Percentiles rank a stretch among this genome's conserved stretches.
Conservation (phyloP, 2,329 filamentous ascomycete species). For the Byssothecium circinans region DNA sequence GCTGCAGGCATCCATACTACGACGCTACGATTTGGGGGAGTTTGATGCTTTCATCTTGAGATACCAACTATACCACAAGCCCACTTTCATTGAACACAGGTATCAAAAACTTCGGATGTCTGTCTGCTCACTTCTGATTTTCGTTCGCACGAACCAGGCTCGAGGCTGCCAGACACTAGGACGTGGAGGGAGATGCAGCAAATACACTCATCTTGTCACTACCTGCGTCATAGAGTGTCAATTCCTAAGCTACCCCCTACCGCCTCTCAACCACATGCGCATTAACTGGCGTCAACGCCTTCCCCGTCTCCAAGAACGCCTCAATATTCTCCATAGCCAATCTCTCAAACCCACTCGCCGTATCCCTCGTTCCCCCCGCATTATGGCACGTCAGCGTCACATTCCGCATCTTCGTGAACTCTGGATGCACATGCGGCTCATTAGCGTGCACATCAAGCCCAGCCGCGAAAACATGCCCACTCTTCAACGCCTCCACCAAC, state of each 20-base stretch:
- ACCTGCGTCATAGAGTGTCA: too few relatives aligned
- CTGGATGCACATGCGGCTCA: slow-evolving; percentile 37
- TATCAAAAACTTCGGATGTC: too few relatives aligned
- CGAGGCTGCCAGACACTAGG: too few relatives aligned
- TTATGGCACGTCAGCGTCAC: slow-evolving; percentile 58
- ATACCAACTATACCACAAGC: too few relatives aligned
- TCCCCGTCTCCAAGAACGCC: slow-evolving; percentile 51
- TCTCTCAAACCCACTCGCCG: slow-evolving; percentile 61
- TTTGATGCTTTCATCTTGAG: too few relatives aligned
- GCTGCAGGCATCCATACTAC: too few relatives aligned
- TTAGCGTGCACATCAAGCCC: slow-evolving; percentile 42
- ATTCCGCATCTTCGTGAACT: slow-evolving; percentile 33
- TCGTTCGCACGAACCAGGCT: too few relatives aligned
- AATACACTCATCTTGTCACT: too few relatives aligned
- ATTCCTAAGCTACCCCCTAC: not conserved
- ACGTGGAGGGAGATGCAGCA: too few relatives aligned
- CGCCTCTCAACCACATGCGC: slow-evolving; percentile 40
- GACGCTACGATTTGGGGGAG: too few relatives aligned
- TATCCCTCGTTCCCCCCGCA: slow-evolving; percentile 62
- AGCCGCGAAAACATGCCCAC: slow-evolving; percentile 35
- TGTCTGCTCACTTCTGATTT: too few relatives aligned
- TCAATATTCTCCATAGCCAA: slow-evolving; percentile 63
- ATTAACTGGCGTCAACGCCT: slow-evolving; percentile 60
- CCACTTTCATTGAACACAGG: too few relatives aligned
- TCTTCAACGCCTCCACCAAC: slow-evolving; percentile 37